phyloP scores from a whole-genome alignment of 805 yeast genomes.

The Metschnikowia drakensbergensis region DNA sequence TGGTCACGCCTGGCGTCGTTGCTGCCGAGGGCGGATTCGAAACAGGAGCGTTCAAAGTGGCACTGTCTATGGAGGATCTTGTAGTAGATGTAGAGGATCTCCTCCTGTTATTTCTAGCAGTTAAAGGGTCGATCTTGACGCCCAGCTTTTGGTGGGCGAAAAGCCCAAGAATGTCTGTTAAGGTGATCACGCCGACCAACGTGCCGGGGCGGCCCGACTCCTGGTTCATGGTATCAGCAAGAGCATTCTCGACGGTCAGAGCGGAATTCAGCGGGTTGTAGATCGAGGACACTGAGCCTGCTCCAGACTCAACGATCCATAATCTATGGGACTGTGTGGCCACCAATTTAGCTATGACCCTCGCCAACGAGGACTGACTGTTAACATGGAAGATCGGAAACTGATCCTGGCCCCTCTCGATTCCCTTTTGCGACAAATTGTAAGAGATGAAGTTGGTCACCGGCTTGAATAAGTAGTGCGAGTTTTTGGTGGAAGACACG shows the following conservation, averaged over 20 bases:
- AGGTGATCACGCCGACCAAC: slow-evolving; percentile 84
- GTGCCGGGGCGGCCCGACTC: slow-evolving; percentile 63
- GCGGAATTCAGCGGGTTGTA: slow-evolving; percentile 5
- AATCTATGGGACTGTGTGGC: slow-evolving; percentile 92
- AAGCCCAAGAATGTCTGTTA: slow-evolving; percentile 83
- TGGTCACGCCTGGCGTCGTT: slow-evolving; percentile 11
- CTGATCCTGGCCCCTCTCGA: slow-evolving; percentile 92
- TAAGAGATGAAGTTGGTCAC: slow-evolving; percentile 86
- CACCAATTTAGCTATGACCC: slow-evolving; percentile 90
- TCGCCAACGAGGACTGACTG: slow-evolving; percentile 69
- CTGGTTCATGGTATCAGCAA: slow-evolving; percentile 10
- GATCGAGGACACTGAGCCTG: slow-evolving; percentile 10
- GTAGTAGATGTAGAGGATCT: slow-evolving; percentile 45
- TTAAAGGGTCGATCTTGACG: slow-evolving; percentile 71
- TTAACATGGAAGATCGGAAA: slow-evolving; percentile 95
- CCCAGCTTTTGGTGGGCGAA: slow-evolving; percentile 71
- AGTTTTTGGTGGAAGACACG: slow-evolving; percentile 82
- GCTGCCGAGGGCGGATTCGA: slow-evolving; percentile 7
- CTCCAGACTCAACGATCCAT: slow-evolving; percentile 62
- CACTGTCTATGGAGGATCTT: slow-evolving; percentile 17
- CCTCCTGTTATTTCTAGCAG: slow-evolving; percentile 86
- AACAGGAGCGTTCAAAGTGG: slow-evolving; percentile 4
- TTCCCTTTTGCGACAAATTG: slow-evolving; percentile 81
- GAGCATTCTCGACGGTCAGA: slow-evolving; percentile 15
- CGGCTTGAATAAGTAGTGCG: slow-evolving; percentile 73